Percentiles rank a stretch among this genome's conserved stretches.
phyloP scores from a whole-genome alignment of 805 yeast species.

The Blastobotrys attinorum region DNA sequence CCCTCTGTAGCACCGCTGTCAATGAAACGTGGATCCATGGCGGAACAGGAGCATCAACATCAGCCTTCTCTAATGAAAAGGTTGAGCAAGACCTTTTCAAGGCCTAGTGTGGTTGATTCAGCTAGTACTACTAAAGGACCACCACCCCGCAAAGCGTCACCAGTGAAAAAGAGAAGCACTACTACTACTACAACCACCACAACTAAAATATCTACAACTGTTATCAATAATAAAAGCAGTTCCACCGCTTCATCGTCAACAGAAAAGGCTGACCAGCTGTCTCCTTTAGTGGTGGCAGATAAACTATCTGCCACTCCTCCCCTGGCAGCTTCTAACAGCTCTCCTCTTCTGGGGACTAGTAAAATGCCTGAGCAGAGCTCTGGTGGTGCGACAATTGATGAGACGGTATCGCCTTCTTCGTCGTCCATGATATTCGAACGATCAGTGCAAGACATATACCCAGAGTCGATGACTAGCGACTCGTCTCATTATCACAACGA shows the following conservation, averaged over 20 bases:
- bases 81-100: too few species aligned
- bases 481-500: slow-evolving; percentile 38
- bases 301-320: background rate
- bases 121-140: too few species aligned
- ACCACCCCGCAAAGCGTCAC: too few species aligned
- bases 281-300: background rate
- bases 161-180: too few species aligned
- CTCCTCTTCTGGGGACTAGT: background rate
- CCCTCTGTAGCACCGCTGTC: background rate
- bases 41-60: background rate
- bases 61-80: background rate
- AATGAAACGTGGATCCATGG: background rate
- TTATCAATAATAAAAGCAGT: background rate
- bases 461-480: slow-evolving; percentile 15
- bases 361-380: background rate
- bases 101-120: too few species aligned
- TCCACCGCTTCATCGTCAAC: background rate
- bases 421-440: slow-evolving; percentile 57
- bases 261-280: background rate
- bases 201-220: background rate
- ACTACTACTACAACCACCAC: background rate
- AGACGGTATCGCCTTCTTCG: slow-evolving; percentile 10
- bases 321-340: background rate
- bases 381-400: background rate
- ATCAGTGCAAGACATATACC: slow-evolving; percentile 50